Conservation (phyloP, 2,329 filamentous ascomycete species). For the Pochonia chlamydosporia region DNA sequence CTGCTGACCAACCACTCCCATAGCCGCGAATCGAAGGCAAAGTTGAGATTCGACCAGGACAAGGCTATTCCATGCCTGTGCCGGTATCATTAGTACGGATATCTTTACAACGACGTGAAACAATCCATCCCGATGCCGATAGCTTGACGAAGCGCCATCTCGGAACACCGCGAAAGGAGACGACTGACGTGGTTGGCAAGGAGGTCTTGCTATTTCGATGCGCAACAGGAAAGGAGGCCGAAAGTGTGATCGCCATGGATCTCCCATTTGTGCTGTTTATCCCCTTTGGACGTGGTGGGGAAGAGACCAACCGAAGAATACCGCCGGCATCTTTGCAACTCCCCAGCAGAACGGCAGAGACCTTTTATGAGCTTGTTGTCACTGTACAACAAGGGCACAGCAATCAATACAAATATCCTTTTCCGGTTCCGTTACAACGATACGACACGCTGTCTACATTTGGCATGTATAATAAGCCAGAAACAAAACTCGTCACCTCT, state of each 20-base stretch:
- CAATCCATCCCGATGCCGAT: constrained; percentile 93
- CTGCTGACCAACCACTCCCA: neutral
- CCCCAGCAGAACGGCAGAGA: constrained; percentile 90
- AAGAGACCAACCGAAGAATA: constrained; percentile 83
- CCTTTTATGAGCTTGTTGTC: constrained; percentile 93
- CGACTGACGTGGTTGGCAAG: constrained; percentile 88
- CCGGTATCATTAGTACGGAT: constrained; percentile 90
- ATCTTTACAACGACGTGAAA: constrained; percentile 87
- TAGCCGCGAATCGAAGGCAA: constrained; percentile 96
- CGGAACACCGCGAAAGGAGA: constrained; percentile 83
- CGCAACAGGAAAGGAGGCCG: constrained; percentile 73
- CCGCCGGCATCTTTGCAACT: constrained; percentile 89
- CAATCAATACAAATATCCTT: constrained; percentile 83
- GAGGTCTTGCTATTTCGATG: constrained; percentile 91
- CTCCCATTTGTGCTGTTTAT: constrained; percentile 96
- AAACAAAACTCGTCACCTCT: constrained; percentile 76
- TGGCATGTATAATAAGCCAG: constrained; percentile 97
- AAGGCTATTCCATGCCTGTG: constrained; percentile 83
- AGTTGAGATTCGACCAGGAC: constrained; percentile 86
- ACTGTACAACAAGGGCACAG: constrained; percentile 86
- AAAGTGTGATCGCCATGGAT: constrained; percentile 92
- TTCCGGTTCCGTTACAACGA: constrained; percentile 82
- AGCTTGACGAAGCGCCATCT: constrained; percentile 89
- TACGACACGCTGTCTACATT: constrained; percentile 98
- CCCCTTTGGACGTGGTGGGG: constrained; percentile 84